Evolutionary conservation across 495 filamentous ascomycete genomes (phyloP).

Genomic region (Thermochaetoides thermophila): DNA sequence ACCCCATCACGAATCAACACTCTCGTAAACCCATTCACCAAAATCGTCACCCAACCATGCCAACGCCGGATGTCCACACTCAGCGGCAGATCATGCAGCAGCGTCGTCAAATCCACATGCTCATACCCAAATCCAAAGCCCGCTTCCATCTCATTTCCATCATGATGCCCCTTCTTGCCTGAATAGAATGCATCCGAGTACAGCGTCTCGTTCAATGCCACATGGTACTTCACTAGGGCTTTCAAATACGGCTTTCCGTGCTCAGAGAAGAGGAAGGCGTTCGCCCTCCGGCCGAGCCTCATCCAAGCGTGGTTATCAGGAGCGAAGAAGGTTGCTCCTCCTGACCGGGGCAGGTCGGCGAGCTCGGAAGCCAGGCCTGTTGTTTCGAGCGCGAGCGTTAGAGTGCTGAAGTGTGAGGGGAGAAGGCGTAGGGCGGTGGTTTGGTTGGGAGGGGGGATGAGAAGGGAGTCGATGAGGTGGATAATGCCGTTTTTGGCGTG

Average conservation of each 20-base stretch:
- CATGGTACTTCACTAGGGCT: constrained; percentile 62
- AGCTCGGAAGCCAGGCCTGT: constrained; percentile 42
- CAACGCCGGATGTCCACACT: constrained; percentile 52
- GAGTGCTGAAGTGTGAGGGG: constrained; percentile 61
- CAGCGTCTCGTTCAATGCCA: constrained; percentile 57
- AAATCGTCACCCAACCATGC: constrained; percentile 46
- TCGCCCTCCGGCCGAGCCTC: constrained; percentile 50
- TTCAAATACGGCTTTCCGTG: constrained; percentile 54
- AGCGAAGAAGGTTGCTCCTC: constrained; percentile 52
- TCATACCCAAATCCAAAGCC: no score
- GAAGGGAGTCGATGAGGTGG: constrained; percentile 55
- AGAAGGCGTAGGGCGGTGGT: constrained; percentile 47
- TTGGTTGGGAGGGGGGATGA: constrained; percentile 55
- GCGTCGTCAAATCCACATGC: constrained; percentile 53
- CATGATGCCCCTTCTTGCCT: constrained; percentile 12
- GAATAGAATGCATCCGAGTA: constrained; percentile 67
- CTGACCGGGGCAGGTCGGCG: constrained; percentile 3
- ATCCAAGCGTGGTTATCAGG: constrained; percentile 64
- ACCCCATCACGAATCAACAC: constrained; percentile 52
- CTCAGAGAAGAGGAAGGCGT: constrained; percentile 65
- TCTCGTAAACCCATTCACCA: constrained; percentile 50
- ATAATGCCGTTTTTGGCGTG: constrained; percentile 59
- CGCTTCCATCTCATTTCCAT: constrained; percentile 1
- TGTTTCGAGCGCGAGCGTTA: constrained; percentile 52
- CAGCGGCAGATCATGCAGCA: constrained; percentile 44